These are phyloP conservation scores for Colletotrichum lini DNA, from an alignment of 2,329 filamentous ascomycete genomes.

Conservation along the genomic window DNA sequence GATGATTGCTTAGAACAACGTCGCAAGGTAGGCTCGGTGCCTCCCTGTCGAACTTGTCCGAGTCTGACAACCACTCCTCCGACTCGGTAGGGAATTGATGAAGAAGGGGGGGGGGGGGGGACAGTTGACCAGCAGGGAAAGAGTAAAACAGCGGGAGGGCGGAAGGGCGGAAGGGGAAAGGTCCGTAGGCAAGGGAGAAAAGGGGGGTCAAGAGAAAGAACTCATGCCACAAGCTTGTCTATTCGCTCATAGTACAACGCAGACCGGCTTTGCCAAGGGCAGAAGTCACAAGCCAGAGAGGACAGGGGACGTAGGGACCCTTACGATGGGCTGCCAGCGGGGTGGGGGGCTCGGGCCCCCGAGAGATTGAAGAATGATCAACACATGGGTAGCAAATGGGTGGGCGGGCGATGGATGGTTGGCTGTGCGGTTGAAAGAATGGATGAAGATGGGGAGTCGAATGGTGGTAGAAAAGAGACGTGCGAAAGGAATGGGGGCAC, in stretches of 20 bases:
- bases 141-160: background rate
- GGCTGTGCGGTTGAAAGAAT: conserved; percentile 6
- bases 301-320: conserved; percentile 11
- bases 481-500: background rate
- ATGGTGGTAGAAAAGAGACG: background rate
- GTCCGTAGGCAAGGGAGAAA: background rate
- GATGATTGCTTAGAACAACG: background rate
- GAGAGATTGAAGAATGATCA: conserved; percentile 36
- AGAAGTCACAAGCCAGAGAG: conserved; percentile 1
- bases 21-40: background rate
- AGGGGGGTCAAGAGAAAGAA: background rate
- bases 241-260: conserved; percentile 5
- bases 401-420: conserved; percentile 13
- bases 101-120: background rate
- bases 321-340: conserved; percentile 7
- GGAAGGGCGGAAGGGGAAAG: background rate
- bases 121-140: background rate
- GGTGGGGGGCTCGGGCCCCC: conserved; percentile 22
- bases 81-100: background rate
- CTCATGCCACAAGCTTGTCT: conserved; percentile 19
- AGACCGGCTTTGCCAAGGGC: conserved; percentile 6
- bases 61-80: background rate
- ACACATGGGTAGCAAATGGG: conserved; percentile 28
- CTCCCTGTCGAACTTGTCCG: background rate
- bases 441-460: conserved; percentile 5